A percentile compares a stretch with the other conserved stretches of the same genome.
phyloP scores from a whole-genome alignment of 140 eudicot genomes.

The Senecio squalidus region DNA sequence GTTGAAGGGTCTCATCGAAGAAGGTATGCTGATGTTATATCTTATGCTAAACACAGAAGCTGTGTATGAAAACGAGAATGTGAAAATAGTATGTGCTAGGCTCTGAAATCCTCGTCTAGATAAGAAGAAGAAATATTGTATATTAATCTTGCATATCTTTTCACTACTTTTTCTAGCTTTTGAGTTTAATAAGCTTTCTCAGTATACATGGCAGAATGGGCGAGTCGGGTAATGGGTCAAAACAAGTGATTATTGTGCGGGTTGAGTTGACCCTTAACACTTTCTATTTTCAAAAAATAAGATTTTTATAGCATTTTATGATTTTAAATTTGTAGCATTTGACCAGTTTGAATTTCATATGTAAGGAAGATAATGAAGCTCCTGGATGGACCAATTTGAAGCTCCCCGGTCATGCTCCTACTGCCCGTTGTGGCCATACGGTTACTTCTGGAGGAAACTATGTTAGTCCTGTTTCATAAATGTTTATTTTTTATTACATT shows the following conservation, averaged over 20 bases:
- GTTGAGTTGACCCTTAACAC: no score
- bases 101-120: neutral
- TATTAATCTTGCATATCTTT: constrained; percentile 4
- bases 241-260: no score
- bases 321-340: neutral
- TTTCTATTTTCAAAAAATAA: no score
- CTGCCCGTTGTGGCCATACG: constrained; percentile 95
- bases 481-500: neutral
- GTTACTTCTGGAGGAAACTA: constrained; percentile 88
- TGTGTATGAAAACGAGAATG: constrained; percentile 5
- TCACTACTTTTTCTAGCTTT: constrained; percentile 3
- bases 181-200: no score
- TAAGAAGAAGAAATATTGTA: neutral
- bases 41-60: no score
- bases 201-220: no score
- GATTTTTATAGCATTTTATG: neutral
- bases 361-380: constrained; percentile 92
- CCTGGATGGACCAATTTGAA: constrained; percentile 98
- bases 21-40: constrained; percentile 45
- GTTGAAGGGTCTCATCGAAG: constrained; percentile 83
- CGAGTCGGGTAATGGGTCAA: no score
- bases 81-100: constrained; percentile 1
- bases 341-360: constrained; percentile 34
- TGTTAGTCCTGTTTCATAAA: constrained; percentile 35
- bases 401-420: constrained; percentile 98